Evolutionary conservation across 2,329 filamentous ascomycete species (phyloP).

Genomic region (Apiospora pterosperma): DNA sequence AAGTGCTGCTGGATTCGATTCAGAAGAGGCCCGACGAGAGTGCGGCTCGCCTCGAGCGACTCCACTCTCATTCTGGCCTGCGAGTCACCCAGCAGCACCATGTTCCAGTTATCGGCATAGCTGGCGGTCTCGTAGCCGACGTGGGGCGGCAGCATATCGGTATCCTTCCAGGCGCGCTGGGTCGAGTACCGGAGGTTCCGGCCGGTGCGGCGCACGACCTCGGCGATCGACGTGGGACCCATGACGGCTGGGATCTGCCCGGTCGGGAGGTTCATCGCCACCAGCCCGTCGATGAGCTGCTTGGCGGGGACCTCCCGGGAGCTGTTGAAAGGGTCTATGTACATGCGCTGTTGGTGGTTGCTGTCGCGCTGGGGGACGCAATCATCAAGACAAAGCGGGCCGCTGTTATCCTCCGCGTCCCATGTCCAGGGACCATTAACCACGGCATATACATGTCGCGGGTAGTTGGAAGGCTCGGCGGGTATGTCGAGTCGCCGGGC

Average conservation of each 20-base stretch:
- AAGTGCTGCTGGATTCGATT: conserved; percentile 10
- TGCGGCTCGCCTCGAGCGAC: conserved; percentile 2
- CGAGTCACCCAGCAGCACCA: conserved; percentile 9
- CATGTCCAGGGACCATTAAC: conserved; percentile 49
- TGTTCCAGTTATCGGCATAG: conserved; percentile 14
- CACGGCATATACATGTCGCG: conserved; percentile 64
- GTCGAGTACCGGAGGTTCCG: conserved; percentile 57
- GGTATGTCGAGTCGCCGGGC: conserved; percentile 54
- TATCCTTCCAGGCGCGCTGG: conserved; percentile 30
- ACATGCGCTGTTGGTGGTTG: background rate
- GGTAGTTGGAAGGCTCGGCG: conserved; percentile 62
- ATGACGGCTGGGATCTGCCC: conserved; percentile 34
- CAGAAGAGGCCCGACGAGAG: conserved; percentile 5
- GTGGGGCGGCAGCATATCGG: background rate
- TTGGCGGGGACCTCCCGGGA: conserved; percentile 7
- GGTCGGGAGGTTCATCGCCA: background rate
- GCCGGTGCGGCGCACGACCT: conserved; percentile 59
- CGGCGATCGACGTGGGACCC: conserved; percentile 44
- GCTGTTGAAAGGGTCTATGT: conserved; percentile 7
- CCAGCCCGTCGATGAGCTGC: conserved; percentile 6
- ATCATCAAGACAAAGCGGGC: conserved; percentile 1
- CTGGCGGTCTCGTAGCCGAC: conserved; percentile 6
- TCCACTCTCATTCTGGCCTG: background rate
- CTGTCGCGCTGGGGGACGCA: background rate
- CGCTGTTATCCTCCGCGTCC: conserved; percentile 5